phyloP scores from a whole-genome alignment of 495 filamentous ascomycete genomes.

The Daldinia concentrica region DNA sequence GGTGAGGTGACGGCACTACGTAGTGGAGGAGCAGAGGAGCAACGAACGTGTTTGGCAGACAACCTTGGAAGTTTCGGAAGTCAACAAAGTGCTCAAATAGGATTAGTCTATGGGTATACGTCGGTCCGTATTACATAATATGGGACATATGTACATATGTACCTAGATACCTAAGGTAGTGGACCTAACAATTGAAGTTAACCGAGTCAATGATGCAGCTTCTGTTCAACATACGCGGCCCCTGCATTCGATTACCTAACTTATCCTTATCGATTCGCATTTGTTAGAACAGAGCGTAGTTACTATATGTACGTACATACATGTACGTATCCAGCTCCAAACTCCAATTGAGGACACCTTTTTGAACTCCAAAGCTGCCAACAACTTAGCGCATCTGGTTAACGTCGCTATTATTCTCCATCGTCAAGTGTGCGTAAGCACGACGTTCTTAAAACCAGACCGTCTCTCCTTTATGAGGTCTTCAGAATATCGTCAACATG shows the following conservation, averaged over 20 bases:
- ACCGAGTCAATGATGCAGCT: not conserved
- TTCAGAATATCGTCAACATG: constrained; percentile 53
- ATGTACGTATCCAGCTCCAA: constrained; percentile 9
- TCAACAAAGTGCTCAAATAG: constrained; percentile 48
- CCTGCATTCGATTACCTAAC: constrained; percentile 19
- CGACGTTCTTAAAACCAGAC: not conserved
- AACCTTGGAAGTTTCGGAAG: constrained; percentile 11
- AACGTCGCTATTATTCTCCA: constrained; percentile 10
- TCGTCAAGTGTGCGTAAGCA: constrained; percentile 27
- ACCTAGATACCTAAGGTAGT: not conserved
- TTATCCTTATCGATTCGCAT: not conserved
- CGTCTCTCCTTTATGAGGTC: constrained; percentile 8
- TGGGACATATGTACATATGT: not conserved
- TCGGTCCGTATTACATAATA: constrained; percentile 13
- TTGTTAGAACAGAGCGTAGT: not conserved
- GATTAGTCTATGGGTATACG: constrained; percentile 34
- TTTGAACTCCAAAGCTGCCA: constrained; percentile 25
- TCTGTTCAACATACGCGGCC: constrained; percentile 3
- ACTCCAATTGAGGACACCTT: constrained; percentile 49
- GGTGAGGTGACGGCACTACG: constrained; percentile 5
- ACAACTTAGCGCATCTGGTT: constrained; percentile 11
- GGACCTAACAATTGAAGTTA: not conserved
- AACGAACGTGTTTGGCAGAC: constrained; percentile 39
- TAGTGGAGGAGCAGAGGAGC: constrained; percentile 25
- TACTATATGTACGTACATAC: not conserved